phyloP scores from a whole-genome alignment of 1,139 yeast species.

The Hanseniaspora sp. region DNA sequence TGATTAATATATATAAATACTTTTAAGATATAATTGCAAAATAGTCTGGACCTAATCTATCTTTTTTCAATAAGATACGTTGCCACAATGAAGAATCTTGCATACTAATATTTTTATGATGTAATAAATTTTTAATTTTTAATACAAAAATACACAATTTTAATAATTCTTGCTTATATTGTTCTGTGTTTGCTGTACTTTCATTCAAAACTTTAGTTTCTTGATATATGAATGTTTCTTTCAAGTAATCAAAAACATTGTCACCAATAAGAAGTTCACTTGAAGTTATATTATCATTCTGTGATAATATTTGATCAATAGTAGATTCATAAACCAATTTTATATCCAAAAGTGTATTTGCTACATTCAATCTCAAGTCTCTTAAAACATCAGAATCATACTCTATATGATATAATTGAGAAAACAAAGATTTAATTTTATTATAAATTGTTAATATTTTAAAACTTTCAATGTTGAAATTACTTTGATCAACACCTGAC shows the following conservation, averaged over 20 bases:
- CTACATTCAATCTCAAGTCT: neutral
- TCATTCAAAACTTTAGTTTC: conserved; percentile 43
- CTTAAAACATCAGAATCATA: conserved; percentile 7
- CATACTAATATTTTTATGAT: conserved; percentile 34
- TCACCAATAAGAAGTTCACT: conserved; percentile 26
- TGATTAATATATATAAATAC: neutral
- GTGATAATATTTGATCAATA: conserved; percentile 23
- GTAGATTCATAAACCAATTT: conserved; percentile 16
- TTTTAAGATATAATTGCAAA: conserved; percentile 22
- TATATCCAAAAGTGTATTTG: neutral
- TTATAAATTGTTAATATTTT: neutral
- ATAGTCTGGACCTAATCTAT: conserved; percentile 34
- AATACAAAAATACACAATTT: conserved; percentile 42
- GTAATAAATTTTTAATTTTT: conserved; percentile 40
- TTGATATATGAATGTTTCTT: conserved; percentile 33
- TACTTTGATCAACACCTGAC: neutral
- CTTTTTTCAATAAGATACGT: conserved; percentile 41
- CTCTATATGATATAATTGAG: neutral
- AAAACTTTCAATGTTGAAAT: conserved; percentile 12
- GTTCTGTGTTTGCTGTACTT: conserved; percentile 21
- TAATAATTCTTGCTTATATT: conserved; percentile 28
- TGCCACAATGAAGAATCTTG: conserved; percentile 18
- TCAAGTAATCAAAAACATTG: conserved; percentile 42
- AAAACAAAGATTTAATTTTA: conserved; percentile 7
- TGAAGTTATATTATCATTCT: conserved; percentile 30